A percentile compares a stretch with the other conserved stretches of the same genome.
Evolutionary conservation across 352 stramenopile genomes (phyloP).

Genomic region (Globisporangium takayamanum): DNA sequence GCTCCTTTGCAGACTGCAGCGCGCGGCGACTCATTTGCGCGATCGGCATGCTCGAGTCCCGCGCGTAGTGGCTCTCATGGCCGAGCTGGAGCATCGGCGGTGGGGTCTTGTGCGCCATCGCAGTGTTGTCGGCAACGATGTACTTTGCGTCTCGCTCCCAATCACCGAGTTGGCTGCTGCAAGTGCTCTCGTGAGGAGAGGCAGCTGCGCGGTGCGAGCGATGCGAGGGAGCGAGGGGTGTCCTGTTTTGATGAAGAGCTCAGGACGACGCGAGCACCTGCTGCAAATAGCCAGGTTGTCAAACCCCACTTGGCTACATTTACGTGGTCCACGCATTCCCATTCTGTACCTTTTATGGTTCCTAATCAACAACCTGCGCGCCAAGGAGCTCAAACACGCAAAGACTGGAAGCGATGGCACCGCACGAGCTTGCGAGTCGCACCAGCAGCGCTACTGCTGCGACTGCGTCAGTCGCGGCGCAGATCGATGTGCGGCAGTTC

Average conservation of each 20-base stretch:
- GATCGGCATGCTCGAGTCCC: slow-evolving; percentile 28
- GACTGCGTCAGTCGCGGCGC: background rate
- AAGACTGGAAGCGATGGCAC: too few species aligned
- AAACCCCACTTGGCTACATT: background rate
- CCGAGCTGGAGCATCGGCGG: slow-evolving; percentile 16
- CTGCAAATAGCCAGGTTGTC: background rate
- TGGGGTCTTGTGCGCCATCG: slow-evolving; percentile 6
- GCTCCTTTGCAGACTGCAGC: slow-evolving; percentile 32
- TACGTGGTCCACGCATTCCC: background rate
- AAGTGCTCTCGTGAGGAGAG: background rate
- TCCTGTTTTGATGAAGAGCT: background rate
- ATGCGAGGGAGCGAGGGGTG: background rate
- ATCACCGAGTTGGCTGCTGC: too few species aligned
- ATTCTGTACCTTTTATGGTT: background rate
- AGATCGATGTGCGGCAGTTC: slow-evolving; percentile 27
- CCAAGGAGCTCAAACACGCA: too few species aligned
- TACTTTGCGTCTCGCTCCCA: too few species aligned
- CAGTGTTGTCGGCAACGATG: too few species aligned
- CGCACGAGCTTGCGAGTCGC: too few species aligned
- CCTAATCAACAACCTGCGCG: background rate
- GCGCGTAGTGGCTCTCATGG: slow-evolving; percentile 17
- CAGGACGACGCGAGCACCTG: background rate
- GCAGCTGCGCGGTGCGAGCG: background rate
- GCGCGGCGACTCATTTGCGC: slow-evolving; percentile 20
- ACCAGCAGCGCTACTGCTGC: background rate